Evolutionary conservation across 2,329 filamentous ascomycete genomes (phyloP), one percentile per base, ranked within the genome.

Genomic region (Talaromyces rugulosus): DNA sequence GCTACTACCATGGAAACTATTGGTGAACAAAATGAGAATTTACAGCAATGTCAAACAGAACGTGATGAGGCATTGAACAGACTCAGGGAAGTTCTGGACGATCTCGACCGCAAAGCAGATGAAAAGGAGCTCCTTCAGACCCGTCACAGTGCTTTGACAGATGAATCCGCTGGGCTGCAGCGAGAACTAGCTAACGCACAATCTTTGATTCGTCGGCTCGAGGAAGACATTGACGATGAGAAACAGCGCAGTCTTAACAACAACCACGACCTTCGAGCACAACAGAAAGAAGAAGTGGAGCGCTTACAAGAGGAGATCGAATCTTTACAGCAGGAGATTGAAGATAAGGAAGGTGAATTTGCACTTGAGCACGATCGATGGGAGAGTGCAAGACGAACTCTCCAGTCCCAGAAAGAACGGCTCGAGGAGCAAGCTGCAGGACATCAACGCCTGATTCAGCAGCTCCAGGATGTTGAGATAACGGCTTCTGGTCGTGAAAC

Each of bases 341-440:
- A 86, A 66, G 86, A 90, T 66, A 89, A 87, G 66, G 87, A 91
- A 67, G 88, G 87, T 55, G 80, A 89, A 42, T 88, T 89, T 75
- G 87, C 88, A 62, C 85, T 88, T 62, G 87, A 91, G 68, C 85
- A 84, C 72, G 89, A 91, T 65, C 86, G 87, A 68, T 92, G 89
- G 89, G 87, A 89, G 59, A 84, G 83, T 7, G 85, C 88, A 69
- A 87, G 82, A 68, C 84, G 85, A 36, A 83, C 82, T 47, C 77
- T 92, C 1, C 84, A 90, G 68, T 81, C 86, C 1, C 87, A 91
- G 67, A 85, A 85, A 59, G 82, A 87, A 56, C 83, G 84, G 61
- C 86, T 87, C 0, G 87, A 91, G 69, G 87, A 91, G 68, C 86
- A 87, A 67, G 87, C 87, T 3, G 77, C 80, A 11, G 85, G 87